phyloP scores from a whole-genome alignment of 164 flowering plant species.

The Paratinospora sagittata region DNA sequence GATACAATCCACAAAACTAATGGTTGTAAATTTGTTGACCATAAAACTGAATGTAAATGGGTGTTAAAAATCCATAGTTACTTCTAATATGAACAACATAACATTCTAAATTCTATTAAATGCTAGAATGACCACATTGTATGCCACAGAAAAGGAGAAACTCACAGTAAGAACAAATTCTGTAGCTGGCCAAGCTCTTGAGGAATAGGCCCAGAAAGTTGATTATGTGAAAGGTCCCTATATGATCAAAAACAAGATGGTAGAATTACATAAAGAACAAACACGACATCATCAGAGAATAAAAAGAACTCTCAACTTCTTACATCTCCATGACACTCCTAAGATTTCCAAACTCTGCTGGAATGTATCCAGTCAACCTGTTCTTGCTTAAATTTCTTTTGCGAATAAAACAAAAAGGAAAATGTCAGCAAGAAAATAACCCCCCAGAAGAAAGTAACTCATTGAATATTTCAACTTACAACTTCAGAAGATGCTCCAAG shows the following conservation, averaged over 20 bases:
- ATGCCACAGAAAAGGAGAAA: background rate
- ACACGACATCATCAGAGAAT: background rate
- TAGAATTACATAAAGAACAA: background rate
- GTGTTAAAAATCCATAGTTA: background rate
- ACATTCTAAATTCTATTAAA: background rate
- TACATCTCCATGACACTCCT: constrained; percentile 93
- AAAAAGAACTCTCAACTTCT: constrained; percentile 7
- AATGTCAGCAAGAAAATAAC: constrained; percentile 10
- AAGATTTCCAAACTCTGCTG: constrained; percentile 85
- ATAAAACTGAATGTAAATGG: background rate
- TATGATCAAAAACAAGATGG: constrained; percentile 21
- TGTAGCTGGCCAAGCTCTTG: constrained; percentile 83
- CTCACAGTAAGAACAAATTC: constrained; percentile 68
- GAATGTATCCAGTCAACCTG: constrained; percentile 52
- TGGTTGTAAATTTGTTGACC: background rate
- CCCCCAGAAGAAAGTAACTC: background rate
- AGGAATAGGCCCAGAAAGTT: constrained; percentile 67
- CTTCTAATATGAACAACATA: background rate
- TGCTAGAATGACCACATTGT: too few species aligned
- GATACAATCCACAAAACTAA: background rate
- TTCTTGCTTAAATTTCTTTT: constrained; percentile 77
- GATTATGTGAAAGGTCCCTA: constrained; percentile 80
- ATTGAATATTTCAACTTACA: constrained; percentile 45
- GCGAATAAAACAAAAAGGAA: background rate
- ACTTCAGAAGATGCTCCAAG: constrained; percentile 86